Evolutionary conservation across 768 basidiomycete species (phyloP).

Genomic region (Amanita pseudoporphyria): DNA sequence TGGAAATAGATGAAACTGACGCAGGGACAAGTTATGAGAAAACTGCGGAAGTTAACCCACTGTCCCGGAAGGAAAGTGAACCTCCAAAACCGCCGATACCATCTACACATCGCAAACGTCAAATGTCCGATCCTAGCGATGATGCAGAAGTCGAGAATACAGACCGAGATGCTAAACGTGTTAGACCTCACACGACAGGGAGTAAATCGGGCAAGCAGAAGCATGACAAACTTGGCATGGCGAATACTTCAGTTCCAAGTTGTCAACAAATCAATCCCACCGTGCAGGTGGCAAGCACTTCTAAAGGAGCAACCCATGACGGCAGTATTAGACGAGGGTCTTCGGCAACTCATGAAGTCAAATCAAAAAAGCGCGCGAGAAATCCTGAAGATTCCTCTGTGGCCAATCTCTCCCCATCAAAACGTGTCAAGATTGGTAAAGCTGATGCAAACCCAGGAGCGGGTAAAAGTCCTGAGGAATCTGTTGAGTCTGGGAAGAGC

Average conservation of each 20-base stretch:
- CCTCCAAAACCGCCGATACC: background rate
- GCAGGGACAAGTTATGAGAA: background rate
- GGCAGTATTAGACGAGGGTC: background rate
- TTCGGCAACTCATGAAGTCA: background rate
- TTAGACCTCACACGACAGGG: background rate
- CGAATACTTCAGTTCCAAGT: background rate
- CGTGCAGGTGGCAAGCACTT: background rate
- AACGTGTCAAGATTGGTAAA: background rate
- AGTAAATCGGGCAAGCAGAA: conserved; percentile 5
- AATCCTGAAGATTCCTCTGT: conserved; percentile 2
- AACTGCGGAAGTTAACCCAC: background rate
- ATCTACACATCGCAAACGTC: background rate
- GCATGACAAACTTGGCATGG: background rate
- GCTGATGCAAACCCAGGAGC: background rate
- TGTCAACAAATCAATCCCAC: background rate
- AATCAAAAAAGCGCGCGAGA: conserved; percentile 3
- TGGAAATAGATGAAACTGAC: background rate
- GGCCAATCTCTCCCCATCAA: background rate
- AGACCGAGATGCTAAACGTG: background rate
- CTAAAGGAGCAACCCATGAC: background rate
- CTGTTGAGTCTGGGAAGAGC: background rate
- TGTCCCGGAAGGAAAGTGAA: background rate
- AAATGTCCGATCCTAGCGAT: background rate
- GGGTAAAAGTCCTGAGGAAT: background rate
- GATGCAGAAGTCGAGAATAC: background rate